Base-by-base conservation (phyloP, 2,329 filamentous ascomycete genomes). In the Elsinoe ampelina region DNA sequence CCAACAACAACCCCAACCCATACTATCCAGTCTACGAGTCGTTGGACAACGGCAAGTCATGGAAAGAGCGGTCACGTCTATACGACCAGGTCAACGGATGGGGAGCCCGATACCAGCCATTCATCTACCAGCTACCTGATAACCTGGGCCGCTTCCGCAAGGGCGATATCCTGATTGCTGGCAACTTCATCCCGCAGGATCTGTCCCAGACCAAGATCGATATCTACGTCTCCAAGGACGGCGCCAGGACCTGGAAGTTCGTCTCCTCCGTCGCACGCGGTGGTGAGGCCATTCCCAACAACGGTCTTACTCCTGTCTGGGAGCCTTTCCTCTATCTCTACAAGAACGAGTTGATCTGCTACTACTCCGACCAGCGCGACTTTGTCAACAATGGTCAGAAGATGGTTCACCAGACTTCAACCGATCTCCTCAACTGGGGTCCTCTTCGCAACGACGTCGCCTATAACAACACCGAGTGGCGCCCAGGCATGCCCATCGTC, bases 301-400 rank as follows among this genome's bases (percentile, higher is more conserved):
- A 88, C 63, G 84, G 82, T 1, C 67, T 82, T 36, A 85, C 82
- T 0, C 83, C 84, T 0, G 81, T 89, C 17, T 89, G 85, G 85
- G 86, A 89, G 67, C 85, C 85, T 0, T 87, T 85, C 67, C 69
- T 88, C 41, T 76, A 77, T 66, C 72, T 77, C 43, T 77, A 83
- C 66, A 70, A 85, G 57, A 75, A 79, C 55, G 73, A 80, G 54
- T 70, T 88, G 15, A 77, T 87, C 35, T 73, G 78, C 63, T 88
- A 86, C 73, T 88, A 87, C 72, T 83, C 84, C 1, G 85, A 88
- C 67, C 85, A 88, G 66, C 78, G 85, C 35, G 83, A 83, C 60
- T 76, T 82, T 60, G 59, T 66, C 1, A 72, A 72, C 1, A 74
- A 87, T 64, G 85, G 84, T 15, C 85, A 88, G 69, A 86, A 87